These are phyloP conservation scores for Rhazya stricta DNA, from an alignment of 257 asterid species.

Conservation along the genomic window DNA sequence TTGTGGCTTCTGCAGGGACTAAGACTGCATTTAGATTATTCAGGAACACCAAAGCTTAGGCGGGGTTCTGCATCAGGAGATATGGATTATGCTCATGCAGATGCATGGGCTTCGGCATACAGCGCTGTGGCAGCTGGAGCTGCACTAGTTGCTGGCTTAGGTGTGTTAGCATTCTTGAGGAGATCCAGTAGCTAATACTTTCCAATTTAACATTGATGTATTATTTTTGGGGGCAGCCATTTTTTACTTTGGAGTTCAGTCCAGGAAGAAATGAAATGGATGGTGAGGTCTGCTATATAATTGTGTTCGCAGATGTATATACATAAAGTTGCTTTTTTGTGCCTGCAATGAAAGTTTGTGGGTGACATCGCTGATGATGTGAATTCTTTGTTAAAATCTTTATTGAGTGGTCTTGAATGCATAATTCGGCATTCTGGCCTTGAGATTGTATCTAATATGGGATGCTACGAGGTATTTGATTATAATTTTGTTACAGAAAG, in stretches of 20 bases:
- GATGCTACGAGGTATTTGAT: background rate
- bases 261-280: slow-evolving; percentile 3
- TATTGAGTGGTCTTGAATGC: background rate
- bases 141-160: slow-evolving; percentile 72
- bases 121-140: slow-evolving; percentile 88
- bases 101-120: slow-evolving; percentile 71
- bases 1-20: slow-evolving; percentile 52
- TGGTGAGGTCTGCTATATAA: background rate
- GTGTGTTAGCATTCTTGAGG: slow-evolving; percentile 64
- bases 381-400: background rate
- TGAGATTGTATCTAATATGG: background rate
- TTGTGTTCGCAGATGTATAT: background rate
- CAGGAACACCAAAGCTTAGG: slow-evolving; percentile 37
- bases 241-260: background rate
- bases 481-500: background rate
- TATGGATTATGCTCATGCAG: slow-evolving; percentile 48
- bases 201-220: background rate
- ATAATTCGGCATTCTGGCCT: background rate
- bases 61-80: slow-evolving; percentile 34
- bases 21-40: slow-evolving; percentile 70
- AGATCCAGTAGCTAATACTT: slow-evolving; percentile 37
- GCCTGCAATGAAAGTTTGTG: slow-evolving; percentile 9
- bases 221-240: background rate
- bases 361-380: slow-evolving; percentile 9
- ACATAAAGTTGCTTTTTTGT: background rate